Conservation (phyloP, 2,329 filamentous ascomycete species). For the Colletotrichum godetiae region DNA sequence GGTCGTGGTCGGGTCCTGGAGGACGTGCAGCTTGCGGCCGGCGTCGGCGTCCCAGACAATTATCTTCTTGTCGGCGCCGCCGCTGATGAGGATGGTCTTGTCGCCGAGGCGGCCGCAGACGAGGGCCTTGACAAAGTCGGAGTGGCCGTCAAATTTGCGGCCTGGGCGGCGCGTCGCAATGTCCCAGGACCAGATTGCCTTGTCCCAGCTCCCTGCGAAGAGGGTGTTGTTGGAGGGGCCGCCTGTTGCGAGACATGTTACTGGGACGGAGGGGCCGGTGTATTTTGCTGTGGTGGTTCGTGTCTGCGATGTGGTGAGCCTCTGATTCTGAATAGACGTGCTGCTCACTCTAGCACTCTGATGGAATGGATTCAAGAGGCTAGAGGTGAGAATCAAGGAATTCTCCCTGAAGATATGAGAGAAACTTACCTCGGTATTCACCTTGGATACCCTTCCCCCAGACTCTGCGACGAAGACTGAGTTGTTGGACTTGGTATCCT, state of each 20-base stretch:
- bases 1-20: constrained; percentile 76
- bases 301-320: constrained; percentile 12
- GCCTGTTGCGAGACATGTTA: constrained; percentile 80
- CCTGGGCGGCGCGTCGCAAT: constrained; percentile 64
- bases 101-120: constrained; percentile 70
- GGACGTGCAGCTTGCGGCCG: constrained; percentile 76
- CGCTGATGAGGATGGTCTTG: constrained; percentile 75
- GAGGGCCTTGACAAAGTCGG: constrained; percentile 91
- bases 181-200: constrained; percentile 88
- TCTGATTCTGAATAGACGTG: not conserved
- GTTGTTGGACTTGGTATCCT: constrained; percentile 70
- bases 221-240: constrained; percentile 67
- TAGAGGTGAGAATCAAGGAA: not conserved
- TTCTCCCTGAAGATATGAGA: not conserved
- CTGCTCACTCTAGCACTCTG: not conserved
- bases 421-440: constrained; percentile 76
- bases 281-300: constrained; percentile 53
- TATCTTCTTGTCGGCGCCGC: constrained; percentile 82
- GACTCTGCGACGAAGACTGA: constrained; percentile 87
- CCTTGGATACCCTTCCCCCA: constrained; percentile 79
- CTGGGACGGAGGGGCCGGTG: constrained; percentile 80
- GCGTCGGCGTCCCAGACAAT: constrained; percentile 83
- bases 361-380: not conserved
- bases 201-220: constrained; percentile 96
- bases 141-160: constrained; percentile 79